These are phyloP conservation scores for Collariella sp. DNA, from an alignment of 495 filamentous ascomycete genomes.

Conservation along the genomic window DNA sequence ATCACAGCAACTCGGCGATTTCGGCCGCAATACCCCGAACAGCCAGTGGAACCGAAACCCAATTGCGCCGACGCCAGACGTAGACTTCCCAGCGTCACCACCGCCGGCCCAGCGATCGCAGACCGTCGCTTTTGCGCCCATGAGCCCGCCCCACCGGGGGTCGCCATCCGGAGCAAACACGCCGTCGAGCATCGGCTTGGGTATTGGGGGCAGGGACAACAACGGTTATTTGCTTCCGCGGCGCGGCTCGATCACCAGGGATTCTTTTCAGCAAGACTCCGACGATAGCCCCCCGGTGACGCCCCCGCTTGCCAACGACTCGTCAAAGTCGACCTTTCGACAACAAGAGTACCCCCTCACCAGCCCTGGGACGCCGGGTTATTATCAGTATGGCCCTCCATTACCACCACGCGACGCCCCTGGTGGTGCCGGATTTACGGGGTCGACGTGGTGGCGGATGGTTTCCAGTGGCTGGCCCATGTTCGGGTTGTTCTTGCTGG, in stretches of 20 bases:
- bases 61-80: constrained; percentile 3
- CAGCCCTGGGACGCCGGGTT: not conserved
- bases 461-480: constrained; percentile 17
- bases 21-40: not conserved
- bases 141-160: not conserved
- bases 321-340: not conserved
- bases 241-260: not conserved
- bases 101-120: not conserved
- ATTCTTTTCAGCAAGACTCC: constrained; percentile 8
- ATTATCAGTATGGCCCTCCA: not conserved
- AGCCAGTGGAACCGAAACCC: not conserved
- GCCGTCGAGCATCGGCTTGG: constrained; percentile 4
- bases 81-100: not conserved
- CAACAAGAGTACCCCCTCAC: not conserved
- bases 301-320: not conserved
- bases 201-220: not conserved
- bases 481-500: constrained; percentile 17
- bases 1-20: not conserved
- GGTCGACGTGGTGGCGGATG: constrained; percentile 11
- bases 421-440: not conserved
- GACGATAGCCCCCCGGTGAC: not conserved
- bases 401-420: not conserved
- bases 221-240: not conserved
- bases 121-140: not conserved
- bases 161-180: not conserved